Evolutionary conservation across 2,329 filamentous ascomycete genomes (phyloP).

Genomic region (Ceratocystis cubensis): DNA sequence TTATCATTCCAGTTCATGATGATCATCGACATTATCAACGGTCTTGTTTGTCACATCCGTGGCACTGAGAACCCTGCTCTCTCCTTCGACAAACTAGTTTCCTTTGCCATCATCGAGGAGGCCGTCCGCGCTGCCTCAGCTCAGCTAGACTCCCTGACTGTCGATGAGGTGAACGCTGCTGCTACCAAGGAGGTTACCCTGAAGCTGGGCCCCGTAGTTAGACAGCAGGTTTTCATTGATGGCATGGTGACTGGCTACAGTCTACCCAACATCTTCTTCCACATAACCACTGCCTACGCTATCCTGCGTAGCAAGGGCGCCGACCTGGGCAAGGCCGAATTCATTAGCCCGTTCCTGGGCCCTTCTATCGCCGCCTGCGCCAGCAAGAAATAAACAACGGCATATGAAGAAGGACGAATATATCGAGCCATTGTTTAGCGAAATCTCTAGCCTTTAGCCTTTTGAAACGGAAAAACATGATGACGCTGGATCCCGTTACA

Average conservation of each 20-base stretch:
- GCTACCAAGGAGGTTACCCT: slow-evolving; percentile 27
- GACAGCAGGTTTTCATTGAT: slow-evolving; percentile 17
- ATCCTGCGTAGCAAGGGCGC: slow-evolving; percentile 46
- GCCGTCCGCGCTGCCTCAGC: slow-evolving; percentile 9
- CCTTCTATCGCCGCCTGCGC: slow-evolving; percentile 15
- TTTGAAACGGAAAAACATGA: not conserved
- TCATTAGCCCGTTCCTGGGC: slow-evolving; percentile 22
- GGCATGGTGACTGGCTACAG: slow-evolving; percentile 29
- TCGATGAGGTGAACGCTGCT: slow-evolving; percentile 26
- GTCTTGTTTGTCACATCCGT: slow-evolving; percentile 12
- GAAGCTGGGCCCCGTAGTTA: slow-evolving; percentile 24
- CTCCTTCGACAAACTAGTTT: slow-evolving; percentile 2
- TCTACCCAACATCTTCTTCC: slow-evolving; percentile 50
- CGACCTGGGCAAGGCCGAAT: slow-evolving; percentile 46
- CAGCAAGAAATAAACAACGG: not conserved
- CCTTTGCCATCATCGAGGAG: slow-evolving; percentile 7
- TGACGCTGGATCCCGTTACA: not conserved
- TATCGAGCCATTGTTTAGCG: not conserved
- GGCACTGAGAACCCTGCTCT: not conserved
- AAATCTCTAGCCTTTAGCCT: not conserved
- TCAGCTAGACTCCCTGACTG: slow-evolving; percentile 10
- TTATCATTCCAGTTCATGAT: slow-evolving; percentile 27
- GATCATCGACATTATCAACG: not conserved
- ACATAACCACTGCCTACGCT: slow-evolving; percentile 42
- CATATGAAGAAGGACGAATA: not conserved